Evolutionary conservation across 1,284 basidiomycete genomes (phyloP).

Genomic region (Apiotrichum sp.): DNA sequence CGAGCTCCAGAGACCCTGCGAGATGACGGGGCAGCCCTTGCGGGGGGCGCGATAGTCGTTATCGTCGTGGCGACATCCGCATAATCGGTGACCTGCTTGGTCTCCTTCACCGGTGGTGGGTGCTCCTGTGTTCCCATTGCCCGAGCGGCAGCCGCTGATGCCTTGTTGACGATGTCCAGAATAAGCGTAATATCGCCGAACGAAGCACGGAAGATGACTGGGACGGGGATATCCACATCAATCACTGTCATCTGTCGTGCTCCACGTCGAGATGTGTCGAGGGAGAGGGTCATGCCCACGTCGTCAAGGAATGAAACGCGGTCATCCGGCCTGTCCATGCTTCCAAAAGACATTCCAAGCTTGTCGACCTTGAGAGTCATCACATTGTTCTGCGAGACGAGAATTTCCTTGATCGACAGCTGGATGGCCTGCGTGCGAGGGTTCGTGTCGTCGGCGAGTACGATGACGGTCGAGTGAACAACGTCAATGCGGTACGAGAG

Average conservation of each 20-base stretch:
- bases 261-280: constrained; percentile 72
- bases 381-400: constrained; percentile 88
- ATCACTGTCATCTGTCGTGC: constrained; percentile 75
- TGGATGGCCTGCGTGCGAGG: constrained; percentile 80
- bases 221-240: constrained; percentile 68
- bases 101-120: background rate
- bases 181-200: constrained; percentile 90
- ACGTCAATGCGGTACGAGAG: constrained; percentile 75
- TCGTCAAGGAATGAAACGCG: constrained; percentile 90
- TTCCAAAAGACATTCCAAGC: constrained; percentile 88
- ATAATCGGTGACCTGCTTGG: background rate
- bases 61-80: background rate
- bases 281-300: constrained; percentile 76
- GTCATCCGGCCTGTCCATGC: constrained; percentile 72
- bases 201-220: constrained; percentile 86
- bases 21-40: constrained; percentile 6
- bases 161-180: constrained; percentile 80
- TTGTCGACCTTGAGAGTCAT: constrained; percentile 73
- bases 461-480: constrained; percentile 81
- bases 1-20: constrained; percentile 49
- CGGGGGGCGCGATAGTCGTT: constrained; percentile 10
- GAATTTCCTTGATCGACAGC: constrained; percentile 73
- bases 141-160: constrained; percentile 57
- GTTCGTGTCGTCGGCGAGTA: constrained; percentile 80
- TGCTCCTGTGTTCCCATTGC: constrained; percentile 21